Conservation (phyloP, 1,284 basidiomycete genomes). For the Heterobasidion occidentale region DNA sequence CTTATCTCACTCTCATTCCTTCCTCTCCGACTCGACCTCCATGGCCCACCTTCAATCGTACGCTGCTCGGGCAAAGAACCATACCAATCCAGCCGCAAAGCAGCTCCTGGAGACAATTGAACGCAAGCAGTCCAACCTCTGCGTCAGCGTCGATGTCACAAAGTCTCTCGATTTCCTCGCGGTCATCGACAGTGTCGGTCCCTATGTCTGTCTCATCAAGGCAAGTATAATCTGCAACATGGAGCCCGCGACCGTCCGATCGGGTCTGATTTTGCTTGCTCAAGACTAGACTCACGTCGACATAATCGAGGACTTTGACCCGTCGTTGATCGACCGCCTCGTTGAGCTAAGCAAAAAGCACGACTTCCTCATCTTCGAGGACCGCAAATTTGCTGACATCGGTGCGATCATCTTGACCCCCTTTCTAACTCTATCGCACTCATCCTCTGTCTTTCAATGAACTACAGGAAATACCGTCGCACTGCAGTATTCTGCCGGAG, state of each 20-base stretch:
- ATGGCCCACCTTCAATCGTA: slow-evolving; percentile 42
- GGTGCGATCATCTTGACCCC: slow-evolving; percentile 40
- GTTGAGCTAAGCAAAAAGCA: slow-evolving; percentile 70
- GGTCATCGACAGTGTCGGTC: slow-evolving; percentile 85
- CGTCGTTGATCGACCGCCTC: slow-evolving; percentile 65
- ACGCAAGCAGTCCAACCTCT: slow-evolving; percentile 87
- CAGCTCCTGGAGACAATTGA: slow-evolving; percentile 79
- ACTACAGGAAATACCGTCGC: slow-evolving; percentile 88
- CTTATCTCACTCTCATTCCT: neutral
- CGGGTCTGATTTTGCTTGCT: neutral
- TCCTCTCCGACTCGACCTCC: neutral
- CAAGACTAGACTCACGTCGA: slow-evolving; percentile 88
- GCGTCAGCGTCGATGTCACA: slow-evolving; percentile 94
- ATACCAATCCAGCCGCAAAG: slow-evolving; percentile 70
- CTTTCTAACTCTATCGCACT: neutral
- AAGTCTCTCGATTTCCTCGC: slow-evolving; percentile 74
- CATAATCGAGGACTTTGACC: slow-evolving; percentile 89
- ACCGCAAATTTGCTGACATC: slow-evolving; percentile 99
- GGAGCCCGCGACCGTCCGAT: neutral
- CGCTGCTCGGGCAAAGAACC: slow-evolving; percentile 50
- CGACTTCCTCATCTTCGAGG: slow-evolving; percentile 97
- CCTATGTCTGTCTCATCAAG: slow-evolving; percentile 92
- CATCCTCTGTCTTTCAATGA: neutral
- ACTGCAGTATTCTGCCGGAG: slow-evolving; percentile 89
- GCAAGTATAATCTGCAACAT: slow-evolving; percentile 30